phyloP scores from a whole-genome alignment of 208 protist genomes.

The Wallacemonas collosoma region DNA sequence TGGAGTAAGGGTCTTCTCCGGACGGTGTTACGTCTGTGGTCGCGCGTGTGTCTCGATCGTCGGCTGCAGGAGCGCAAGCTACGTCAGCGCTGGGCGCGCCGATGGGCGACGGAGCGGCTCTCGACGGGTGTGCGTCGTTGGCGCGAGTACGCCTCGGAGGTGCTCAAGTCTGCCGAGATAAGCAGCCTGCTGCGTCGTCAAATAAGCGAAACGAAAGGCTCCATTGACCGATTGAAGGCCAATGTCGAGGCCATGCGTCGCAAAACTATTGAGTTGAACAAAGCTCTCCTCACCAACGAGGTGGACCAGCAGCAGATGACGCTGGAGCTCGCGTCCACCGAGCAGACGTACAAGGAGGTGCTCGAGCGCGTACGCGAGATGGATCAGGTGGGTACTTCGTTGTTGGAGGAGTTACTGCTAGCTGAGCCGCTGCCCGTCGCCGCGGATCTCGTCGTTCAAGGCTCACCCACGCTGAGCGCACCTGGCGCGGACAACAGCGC shows the following conservation, averaged over 20 bases:
- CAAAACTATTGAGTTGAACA: slow-evolving; percentile 36
- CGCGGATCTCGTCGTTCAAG: too few relatives aligned
- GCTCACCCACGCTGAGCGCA: too few relatives aligned
- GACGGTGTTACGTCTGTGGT: slow-evolving; percentile 63
- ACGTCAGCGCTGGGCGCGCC: slow-evolving; percentile 57
- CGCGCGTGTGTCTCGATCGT: slow-evolving; percentile 44
- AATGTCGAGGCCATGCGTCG: slow-evolving; percentile 46
- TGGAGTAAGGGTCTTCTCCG: slow-evolving; percentile 64
- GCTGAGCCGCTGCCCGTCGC: slow-evolving; percentile 26
- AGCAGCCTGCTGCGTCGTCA: slow-evolving; percentile 39
- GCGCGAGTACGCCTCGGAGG: slow-evolving; percentile 56
- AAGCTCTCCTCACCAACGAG: slow-evolving; percentile 37
- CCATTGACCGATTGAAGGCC: slow-evolving; percentile 34
- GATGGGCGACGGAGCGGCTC: slow-evolving; percentile 53
- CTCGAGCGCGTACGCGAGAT: slow-evolving; percentile 63
- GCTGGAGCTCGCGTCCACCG: slow-evolving; percentile 30
- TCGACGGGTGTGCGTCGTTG: slow-evolving; percentile 48
- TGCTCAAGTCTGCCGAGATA: slow-evolving; percentile 39
- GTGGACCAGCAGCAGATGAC: slow-evolving; percentile 35
- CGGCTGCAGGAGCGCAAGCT: slow-evolving; percentile 57
- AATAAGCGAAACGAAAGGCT: slow-evolving; percentile 38
- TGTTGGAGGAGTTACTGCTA: slow-evolving; percentile 66
- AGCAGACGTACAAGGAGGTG: slow-evolving; percentile 50
- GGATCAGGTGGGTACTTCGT: slow-evolving; percentile 59
- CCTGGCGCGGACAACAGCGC: too few relatives aligned